Base-by-base conservation (phyloP, 768 basidiomycete species). In the Phlegmacium glaucopus region DNA sequence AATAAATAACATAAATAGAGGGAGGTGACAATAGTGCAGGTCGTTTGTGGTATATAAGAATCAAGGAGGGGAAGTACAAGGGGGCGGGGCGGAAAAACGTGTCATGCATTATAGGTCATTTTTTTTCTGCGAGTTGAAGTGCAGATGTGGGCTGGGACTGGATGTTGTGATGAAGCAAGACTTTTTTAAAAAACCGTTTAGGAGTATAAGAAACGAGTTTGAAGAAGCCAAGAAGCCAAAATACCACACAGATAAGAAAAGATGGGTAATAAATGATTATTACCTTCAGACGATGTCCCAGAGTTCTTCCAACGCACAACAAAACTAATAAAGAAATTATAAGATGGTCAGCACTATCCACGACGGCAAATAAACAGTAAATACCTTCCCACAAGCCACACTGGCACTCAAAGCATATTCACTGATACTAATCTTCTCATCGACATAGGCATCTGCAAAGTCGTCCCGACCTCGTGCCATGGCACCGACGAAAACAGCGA, bases 381-480 rank as follows among this genome's bases (percentile, higher is more conserved):
- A 56, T 60, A 95, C 94, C 82, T 97, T 97, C 51, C 95, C 95
- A 61, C 95, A 98, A 15, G 95, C 94, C 22, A 97, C 94, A 44
- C 86, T 85, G 18, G 94, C 94, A 59, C 91, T 94, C 40, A 96
- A 70, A 2, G 91, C 80, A 68, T 94, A 99, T 58, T 96, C 85
- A 59, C 90, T 94, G 67, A 99, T 92, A 52, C 90, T 83, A 58
- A 98, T 93, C 72, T 99, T 99, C 69, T 95, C 85, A 62, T 99
- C 96, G 0, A 97, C 89, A 55, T 89, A 73, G 17, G 80, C 87
- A 67, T 99, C 96, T 11, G 96, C 96, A 71, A 99, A 99, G 70
- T 95, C 91, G 56, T 99, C 96, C 42, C 80, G 83, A 9, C 95
- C 95, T 48, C 95, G 77, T 6, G 95, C 95, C 95, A 99, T 99